These are phyloP conservation scores for Rhexocercosporidium sp. DNA, from an alignment of 2,329 filamentous ascomycete species.

Conservation along the genomic window DNA sequence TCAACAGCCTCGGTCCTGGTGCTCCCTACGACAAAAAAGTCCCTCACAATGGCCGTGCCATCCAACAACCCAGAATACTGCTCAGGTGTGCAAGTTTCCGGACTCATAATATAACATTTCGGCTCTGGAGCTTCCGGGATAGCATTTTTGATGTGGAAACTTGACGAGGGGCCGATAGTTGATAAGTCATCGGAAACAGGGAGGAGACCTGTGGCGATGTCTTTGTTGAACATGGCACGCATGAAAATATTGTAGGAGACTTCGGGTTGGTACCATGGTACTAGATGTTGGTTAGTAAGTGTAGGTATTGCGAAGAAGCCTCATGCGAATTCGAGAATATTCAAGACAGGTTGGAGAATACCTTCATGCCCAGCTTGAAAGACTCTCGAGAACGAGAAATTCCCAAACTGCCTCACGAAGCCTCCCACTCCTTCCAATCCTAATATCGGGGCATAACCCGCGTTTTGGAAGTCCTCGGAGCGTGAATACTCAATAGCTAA, in stretches of 20 bases:
- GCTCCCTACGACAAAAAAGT: slow-evolving; percentile 50
- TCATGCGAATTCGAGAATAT: slow-evolving; percentile 41
- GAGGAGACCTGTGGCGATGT: slow-evolving; percentile 56
- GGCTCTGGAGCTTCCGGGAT: slow-evolving; percentile 46
- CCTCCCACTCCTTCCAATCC: slow-evolving; percentile 72
- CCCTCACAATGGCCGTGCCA: slow-evolving; percentile 50
- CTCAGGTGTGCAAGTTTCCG: slow-evolving; percentile 49
- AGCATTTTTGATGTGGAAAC: slow-evolving; percentile 47
- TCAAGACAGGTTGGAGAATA: slow-evolving; percentile 38
- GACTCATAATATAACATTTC: slow-evolving; percentile 49
- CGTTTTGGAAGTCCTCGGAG: slow-evolving; percentile 57
- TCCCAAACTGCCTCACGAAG: slow-evolving; percentile 74
- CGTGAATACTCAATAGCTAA: slow-evolving; percentile 52
- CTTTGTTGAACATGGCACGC: slow-evolving; percentile 52
- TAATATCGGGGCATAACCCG: slow-evolving; percentile 72
- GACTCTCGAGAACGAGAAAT: slow-evolving; percentile 68
- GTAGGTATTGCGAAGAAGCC: too few relatives aligned
- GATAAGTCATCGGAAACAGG: slow-evolving; percentile 43
- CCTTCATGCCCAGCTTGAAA: slow-evolving; percentile 65
- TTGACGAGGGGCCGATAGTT: slow-evolving; percentile 40
- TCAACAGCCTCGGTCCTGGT: background rate
- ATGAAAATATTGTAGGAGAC: slow-evolving; percentile 56
- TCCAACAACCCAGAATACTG: slow-evolving; percentile 48
- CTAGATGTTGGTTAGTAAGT: slow-evolving; percentile 24
- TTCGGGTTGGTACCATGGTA: slow-evolving; percentile 56